Evolutionary conservation across 805 yeast genomes (phyloP).

Genomic region (Teunomyces cretensis): DNA sequence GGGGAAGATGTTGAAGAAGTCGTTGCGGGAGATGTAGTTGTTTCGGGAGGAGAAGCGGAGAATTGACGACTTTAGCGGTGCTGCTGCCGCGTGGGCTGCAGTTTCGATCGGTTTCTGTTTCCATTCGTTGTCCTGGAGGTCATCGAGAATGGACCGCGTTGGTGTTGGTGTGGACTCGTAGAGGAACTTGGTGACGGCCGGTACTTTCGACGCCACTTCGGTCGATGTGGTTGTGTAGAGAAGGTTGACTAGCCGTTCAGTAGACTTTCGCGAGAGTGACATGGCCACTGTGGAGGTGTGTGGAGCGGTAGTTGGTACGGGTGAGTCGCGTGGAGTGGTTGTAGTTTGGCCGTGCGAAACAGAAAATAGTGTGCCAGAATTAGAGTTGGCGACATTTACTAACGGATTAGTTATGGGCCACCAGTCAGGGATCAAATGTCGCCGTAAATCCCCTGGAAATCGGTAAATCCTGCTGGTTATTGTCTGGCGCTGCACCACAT

Average conservation of each 20-base stretch:
- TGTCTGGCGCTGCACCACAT: too few relatives aligned
- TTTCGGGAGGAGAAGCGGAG: slow-evolving; percentile 38
- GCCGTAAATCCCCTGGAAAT: too few relatives aligned
- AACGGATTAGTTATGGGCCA: not conserved
- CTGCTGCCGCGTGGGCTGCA: slow-evolving; percentile 21
- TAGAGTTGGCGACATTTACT: not conserved
- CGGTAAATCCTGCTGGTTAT: too few relatives aligned
- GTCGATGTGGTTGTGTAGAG: slow-evolving; percentile 30
- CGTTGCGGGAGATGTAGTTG: slow-evolving; percentile 37
- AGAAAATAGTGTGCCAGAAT: not conserved
- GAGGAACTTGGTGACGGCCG: slow-evolving; percentile 25
- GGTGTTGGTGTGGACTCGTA: slow-evolving; percentile 12
- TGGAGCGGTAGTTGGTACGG: not conserved
- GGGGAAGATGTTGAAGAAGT: slow-evolving; percentile 41
- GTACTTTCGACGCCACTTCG: slow-evolving; percentile 27
- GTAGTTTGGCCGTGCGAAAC: not conserved
- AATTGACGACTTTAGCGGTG: slow-evolving; percentile 23
- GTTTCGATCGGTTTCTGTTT: slow-evolving; percentile 23
- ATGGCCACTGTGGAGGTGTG: not conserved
- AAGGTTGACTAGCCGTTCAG: slow-evolving; percentile 28
- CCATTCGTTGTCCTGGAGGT: slow-evolving; percentile 31
- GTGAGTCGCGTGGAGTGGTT: not conserved
- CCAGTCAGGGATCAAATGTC: too few relatives aligned
- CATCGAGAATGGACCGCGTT: slow-evolving; percentile 24
- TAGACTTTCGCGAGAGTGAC: slow-evolving; percentile 5